Percentiles rank a stretch among this genome's conserved stretches.
These are phyloP conservation scores for Arthrobotrys sphaeroides DNA, from an alignment of 2,329 filamentous ascomycete genomes.

Conservation along the genomic window DNA sequence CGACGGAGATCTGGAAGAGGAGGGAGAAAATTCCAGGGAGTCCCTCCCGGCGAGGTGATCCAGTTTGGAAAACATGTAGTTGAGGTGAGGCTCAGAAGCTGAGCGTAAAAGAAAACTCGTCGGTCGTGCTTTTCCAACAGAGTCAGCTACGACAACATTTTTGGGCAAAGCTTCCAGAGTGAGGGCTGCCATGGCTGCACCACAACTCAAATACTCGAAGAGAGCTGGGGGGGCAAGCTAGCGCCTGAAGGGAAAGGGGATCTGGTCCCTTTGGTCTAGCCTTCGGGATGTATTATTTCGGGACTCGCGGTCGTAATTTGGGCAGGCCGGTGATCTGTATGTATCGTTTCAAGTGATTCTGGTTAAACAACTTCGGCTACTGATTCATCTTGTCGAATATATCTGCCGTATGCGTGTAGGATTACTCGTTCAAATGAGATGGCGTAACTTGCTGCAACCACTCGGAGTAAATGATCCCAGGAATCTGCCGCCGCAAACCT, in stretches of 20 bases:
- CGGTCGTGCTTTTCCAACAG: constrained; percentile 39
- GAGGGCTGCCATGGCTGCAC: constrained; percentile 41
- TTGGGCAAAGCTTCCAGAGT: constrained; percentile 53
- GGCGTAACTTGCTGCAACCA: constrained; percentile 13
- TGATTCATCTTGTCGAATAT: constrained; percentile 53
- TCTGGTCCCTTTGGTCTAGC: constrained; percentile 14
- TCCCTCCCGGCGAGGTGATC: constrained; percentile 35
- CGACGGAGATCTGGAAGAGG: constrained; percentile 46
- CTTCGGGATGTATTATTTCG: constrained; percentile 42
- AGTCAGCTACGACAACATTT: constrained; percentile 52
- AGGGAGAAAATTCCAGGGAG: constrained; percentile 44
- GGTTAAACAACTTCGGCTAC: constrained; percentile 51
- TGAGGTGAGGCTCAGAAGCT: constrained; percentile 51
- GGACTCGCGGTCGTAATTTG: constrained; percentile 35
- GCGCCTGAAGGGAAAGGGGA: constrained; percentile 14
- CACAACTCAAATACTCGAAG: constrained; percentile 36
- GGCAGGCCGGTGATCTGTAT: constrained; percentile 37
- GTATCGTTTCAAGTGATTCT: constrained; percentile 47
- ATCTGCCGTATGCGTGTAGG: constrained; percentile 46
- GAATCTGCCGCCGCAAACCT: background rate
- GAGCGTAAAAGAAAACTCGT: constrained; percentile 47
- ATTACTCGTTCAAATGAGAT: constrained; percentile 38
- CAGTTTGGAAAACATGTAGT: constrained; percentile 53
- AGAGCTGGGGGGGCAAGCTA: constrained; percentile 2
- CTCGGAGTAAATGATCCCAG: background rate